Evolutionary conservation across 108 stramenopile genomes (phyloP).

Genomic region (Discostella pseudostelligera): DNA sequence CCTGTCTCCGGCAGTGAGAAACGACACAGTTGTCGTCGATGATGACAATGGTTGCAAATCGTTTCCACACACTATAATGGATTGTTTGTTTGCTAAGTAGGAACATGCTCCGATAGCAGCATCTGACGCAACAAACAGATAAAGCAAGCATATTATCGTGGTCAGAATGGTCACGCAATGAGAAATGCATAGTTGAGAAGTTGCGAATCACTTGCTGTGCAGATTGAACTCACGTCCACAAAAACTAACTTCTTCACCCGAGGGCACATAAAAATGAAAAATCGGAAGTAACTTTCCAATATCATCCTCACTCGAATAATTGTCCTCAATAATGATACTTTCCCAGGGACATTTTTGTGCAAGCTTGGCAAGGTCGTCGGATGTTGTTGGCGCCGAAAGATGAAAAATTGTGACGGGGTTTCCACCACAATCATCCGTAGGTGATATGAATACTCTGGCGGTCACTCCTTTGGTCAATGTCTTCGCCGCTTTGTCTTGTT

Average conservation of each 20-base stretch:
- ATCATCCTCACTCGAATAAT: not conserved
- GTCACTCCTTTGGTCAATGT: not conserved
- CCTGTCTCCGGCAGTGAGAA: slow-evolving; percentile 16
- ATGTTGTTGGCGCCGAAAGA: slow-evolving; percentile 10
- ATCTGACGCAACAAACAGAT: slow-evolving; percentile 42
- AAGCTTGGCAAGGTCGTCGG: slow-evolving; percentile 34
- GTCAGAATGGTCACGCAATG: not conserved
- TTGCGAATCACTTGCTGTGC: not conserved
- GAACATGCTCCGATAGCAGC: slow-evolving; percentile 67
- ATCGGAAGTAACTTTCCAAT: slow-evolving; percentile 3
- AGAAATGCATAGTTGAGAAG: not conserved
- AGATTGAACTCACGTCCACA: slow-evolving; percentile 35
- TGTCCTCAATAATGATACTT: slow-evolving; percentile 53
- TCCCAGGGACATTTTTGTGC: slow-evolving; percentile 66
- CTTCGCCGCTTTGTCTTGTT: too few relatives aligned
- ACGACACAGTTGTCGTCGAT: slow-evolving; percentile 11
- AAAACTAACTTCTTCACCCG: slow-evolving; percentile 71
- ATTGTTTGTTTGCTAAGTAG: slow-evolving; percentile 24
- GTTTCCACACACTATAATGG: slow-evolving; percentile 13
- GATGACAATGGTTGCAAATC: not conserved
- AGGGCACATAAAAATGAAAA: slow-evolving; percentile 71
- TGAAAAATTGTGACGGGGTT: slow-evolving; percentile 10
- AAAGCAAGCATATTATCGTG: too few relatives aligned
- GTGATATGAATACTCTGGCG: slow-evolving; percentile 9
- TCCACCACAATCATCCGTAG: slow-evolving; percentile 2